Evolutionary conservation across 2,329 filamentous ascomycete genomes (phyloP).

Genomic region (Chaetomium sp.): DNA sequence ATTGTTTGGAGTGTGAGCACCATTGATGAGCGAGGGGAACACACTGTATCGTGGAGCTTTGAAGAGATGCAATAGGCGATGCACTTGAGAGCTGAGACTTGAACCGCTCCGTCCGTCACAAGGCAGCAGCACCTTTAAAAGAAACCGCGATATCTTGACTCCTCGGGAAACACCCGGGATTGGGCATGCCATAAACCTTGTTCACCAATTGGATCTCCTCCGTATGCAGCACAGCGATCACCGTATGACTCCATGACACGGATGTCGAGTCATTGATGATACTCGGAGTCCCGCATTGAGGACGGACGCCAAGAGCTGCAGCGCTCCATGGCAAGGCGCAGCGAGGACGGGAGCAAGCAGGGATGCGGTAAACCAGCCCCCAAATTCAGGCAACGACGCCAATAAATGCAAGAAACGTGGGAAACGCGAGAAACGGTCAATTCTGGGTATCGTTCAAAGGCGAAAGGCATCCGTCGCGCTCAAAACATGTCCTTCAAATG

Average conservation of each 20-base stretch:
- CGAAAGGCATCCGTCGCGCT: neutral
- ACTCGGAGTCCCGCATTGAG: neutral
- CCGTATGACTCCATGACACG: neutral
- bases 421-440: neutral
- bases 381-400: neutral
- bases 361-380: neutral
- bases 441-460: neutral
- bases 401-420: neutral
- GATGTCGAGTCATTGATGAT: neutral
- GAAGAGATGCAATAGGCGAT: neutral
- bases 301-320: neutral
- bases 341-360: neutral
- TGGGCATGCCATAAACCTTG: neutral
- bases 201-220: neutral
- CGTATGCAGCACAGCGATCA: neutral
- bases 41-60: no score
- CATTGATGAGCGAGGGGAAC: neutral
- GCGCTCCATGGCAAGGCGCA: neutral
- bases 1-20: no score
- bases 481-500: slow-evolving; percentile 41
- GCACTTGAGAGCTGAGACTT: neutral
- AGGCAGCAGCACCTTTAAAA: neutral
- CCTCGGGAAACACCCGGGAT: neutral
- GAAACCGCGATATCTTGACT: neutral
- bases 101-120: neutral